These are phyloP conservation scores for Corylus heterophylla DNA, from an alignment of 306 rosid species.

Conservation along the genomic window DNA sequence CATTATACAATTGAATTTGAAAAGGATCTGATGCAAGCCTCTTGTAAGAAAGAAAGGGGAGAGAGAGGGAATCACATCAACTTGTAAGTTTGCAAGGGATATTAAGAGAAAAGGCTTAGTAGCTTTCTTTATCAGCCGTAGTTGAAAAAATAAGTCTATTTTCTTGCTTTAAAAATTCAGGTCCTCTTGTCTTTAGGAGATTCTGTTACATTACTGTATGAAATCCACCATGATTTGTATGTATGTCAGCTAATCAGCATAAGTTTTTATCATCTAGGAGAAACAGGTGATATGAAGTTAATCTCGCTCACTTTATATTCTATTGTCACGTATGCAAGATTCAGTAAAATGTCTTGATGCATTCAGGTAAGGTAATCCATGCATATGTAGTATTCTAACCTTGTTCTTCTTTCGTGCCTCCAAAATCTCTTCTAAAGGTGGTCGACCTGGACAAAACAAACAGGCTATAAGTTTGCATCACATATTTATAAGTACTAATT, in stretches of 20 bases:
- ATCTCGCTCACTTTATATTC: background rate
- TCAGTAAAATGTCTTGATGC: background rate
- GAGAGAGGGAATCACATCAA: background rate
- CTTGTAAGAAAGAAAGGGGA: background rate
- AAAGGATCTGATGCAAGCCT: background rate
- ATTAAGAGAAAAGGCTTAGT: background rate
- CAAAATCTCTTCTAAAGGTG: slow-evolving; percentile 72
- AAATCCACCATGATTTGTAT: no score
- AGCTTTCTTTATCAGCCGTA: background rate
- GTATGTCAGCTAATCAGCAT: no score
- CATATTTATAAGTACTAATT: background rate
- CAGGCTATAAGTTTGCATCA: background rate
- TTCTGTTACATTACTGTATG: no score
- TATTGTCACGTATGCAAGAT: background rate
- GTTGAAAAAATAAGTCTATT: no score
- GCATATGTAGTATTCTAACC: slow-evolving; percentile 41
- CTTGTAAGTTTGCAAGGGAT: background rate
- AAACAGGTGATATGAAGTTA: background rate
- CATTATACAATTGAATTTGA: background rate
- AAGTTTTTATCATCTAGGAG: background rate
- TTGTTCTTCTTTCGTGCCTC: slow-evolving; percentile 59
- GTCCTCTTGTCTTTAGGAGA: no score
- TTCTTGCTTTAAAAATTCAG: no score
- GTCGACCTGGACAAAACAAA: slow-evolving; percentile 63
- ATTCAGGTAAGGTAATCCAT: background rate